phyloP scores from a whole-genome alignment of 1,284 basidiomycete species.

The Puccinia sorghi region DNA sequence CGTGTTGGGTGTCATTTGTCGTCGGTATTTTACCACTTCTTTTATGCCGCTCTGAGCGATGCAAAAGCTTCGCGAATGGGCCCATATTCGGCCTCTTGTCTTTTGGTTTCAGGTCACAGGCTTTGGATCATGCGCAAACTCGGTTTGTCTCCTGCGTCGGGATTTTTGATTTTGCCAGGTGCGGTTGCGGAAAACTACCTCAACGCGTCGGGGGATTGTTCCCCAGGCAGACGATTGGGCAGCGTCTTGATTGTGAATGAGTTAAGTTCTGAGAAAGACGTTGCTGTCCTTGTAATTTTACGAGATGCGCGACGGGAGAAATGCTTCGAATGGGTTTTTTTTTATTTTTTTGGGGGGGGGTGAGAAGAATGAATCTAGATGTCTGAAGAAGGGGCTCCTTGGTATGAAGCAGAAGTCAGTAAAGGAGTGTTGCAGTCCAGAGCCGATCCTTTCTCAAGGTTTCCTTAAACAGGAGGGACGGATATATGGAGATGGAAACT shows the following conservation, averaged over 20 bases:
- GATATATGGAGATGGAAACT: not conserved
- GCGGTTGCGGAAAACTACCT: not conserved
- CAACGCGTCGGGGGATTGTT: not conserved
- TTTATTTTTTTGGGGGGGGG: not conserved
- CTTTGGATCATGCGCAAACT: not conserved
- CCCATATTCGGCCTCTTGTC: constrained; percentile 1
- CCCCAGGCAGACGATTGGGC: too few species aligned
- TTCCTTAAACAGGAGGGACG: constrained; percentile 12
- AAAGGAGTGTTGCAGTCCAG: not conserved
- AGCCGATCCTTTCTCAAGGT: constrained; percentile 13
- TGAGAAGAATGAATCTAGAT: not conserved
- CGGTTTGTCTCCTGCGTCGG: not conserved
- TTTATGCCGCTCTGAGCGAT: constrained; percentile 20
- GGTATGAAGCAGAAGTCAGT: not conserved
- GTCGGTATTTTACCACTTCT: not conserved
- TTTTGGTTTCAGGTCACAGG: not conserved
- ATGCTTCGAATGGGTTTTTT: not conserved
- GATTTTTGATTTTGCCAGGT: not conserved
- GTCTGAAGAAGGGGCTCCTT: not conserved
- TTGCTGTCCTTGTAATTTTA: not conserved
- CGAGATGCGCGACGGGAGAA: not conserved
- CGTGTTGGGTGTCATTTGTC: not conserved
- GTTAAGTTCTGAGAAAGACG: not conserved
- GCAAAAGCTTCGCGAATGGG: constrained; percentile 21
- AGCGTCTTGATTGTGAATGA: not conserved